A percentile compares a stretch with the other conserved stretches of the same genome.
Evolutionary conservation across 2,329 filamentous ascomycete genomes (phyloP).

Genomic region (Alternaria dauci): DNA sequence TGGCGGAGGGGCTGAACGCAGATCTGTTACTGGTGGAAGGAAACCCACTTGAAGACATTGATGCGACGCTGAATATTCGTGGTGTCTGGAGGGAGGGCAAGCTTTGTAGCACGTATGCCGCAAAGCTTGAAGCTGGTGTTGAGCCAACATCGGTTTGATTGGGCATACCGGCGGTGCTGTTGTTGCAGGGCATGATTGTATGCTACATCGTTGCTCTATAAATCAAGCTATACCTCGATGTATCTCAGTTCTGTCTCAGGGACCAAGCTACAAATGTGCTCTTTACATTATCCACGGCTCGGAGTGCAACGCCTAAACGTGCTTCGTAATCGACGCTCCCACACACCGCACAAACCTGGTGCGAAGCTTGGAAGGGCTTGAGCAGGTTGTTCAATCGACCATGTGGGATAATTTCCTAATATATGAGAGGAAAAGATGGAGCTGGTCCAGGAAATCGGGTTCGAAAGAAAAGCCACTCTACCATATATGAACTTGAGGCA

Average conservation of each 20-base stretch:
- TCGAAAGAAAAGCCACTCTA: slow-evolving; percentile 13
- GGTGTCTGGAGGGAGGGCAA: slow-evolving; percentile 56
- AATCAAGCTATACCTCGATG: background rate
- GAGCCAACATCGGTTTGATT: background rate
- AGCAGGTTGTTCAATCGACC: slow-evolving; percentile 59
- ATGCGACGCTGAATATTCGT: slow-evolving; percentile 52
- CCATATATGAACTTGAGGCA: slow-evolving; percentile 58
- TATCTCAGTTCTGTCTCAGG: background rate
- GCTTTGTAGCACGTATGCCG: slow-evolving; percentile 37
- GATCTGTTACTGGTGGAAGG: slow-evolving; percentile 57
- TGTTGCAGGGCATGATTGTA: background rate
- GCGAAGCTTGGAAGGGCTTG: slow-evolving; percentile 60
- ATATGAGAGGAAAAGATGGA: slow-evolving; percentile 39
- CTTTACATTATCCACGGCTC: slow-evolving; percentile 33
- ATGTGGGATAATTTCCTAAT: slow-evolving; percentile 48
- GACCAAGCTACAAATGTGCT: background rate
- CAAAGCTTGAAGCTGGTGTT: slow-evolving; percentile 19
- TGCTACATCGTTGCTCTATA: background rate
- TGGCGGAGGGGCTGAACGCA: slow-evolving; percentile 52
- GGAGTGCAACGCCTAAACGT: slow-evolving; percentile 42
- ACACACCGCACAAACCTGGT: slow-evolving; percentile 60
- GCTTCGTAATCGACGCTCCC: background rate
- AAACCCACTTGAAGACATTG: slow-evolving; percentile 54
- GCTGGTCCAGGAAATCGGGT: slow-evolving; percentile 26
- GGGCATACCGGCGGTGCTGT: background rate